Evolutionary conservation across 1,284 basidiomycete genomes (phyloP), one percentile per base, ranked within the genome.

Genomic region (Sphagnurus paluster): DNA sequence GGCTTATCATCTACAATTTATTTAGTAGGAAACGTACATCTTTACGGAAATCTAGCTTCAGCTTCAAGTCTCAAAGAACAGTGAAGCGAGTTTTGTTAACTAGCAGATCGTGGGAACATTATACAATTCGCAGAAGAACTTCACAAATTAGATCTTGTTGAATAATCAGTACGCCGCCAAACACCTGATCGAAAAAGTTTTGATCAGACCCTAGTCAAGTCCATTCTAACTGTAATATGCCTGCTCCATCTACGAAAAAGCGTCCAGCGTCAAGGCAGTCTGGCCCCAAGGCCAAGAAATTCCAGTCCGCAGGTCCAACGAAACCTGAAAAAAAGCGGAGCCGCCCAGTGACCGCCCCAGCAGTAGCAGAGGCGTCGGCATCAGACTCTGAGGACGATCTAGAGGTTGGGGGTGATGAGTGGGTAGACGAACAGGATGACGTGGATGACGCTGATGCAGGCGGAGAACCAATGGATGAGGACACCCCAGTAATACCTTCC

Each of bases 251-350:
- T 26, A 52, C 55, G 11, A 79, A 75, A 58, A 86, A 85, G 56
- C 70, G 82, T 21, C 54, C 66, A 5, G 74, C 77, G 1, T 19
- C 67, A 0, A 65, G 72, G 1, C 76, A 79, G 48, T 60, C 61
- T 14, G 77, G 75, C 2, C 71, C 75, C 2, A 75, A 72, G 46
- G 11, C 67, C 1, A 86, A 87, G 66, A 84, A 80, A 60, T 56
- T 60, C 2, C 75, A 75, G 68, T 48, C 61, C 49, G 58, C 57
- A 49, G 61, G 59, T 28, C 58, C 60, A 26, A 38, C 20, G 30
- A 57, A 48, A 34, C 34, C 39, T 34, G 54, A 54, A 40, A 61
- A 60, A 48, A 68, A 63, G 48, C 52, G 55, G 16, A 79, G 75
- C 56, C 68, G 66, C 33, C 80, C 80, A 14, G 70, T 84, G 6